phyloP scores from a whole-genome alignment of 1,284 basidiomycete genomes.

The Puccinia horiana region DNA sequence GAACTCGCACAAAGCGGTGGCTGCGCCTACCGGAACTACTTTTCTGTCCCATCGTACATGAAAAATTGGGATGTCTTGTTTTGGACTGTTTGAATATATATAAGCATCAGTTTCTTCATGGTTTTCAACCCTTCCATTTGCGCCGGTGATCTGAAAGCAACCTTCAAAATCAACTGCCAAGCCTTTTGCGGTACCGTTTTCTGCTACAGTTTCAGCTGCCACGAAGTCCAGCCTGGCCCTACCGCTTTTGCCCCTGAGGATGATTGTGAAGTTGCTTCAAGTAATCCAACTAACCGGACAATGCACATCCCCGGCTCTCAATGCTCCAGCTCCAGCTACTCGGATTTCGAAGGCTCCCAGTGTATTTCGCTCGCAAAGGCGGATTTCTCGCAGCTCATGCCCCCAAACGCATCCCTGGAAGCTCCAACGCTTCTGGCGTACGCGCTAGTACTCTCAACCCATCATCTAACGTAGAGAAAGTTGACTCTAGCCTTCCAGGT shows the following conservation, averaged over 20 bases:
- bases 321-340: constrained; percentile 17
- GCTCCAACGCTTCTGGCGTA: neutral
- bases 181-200: constrained; percentile 45
- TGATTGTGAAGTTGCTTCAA: constrained; percentile 16
- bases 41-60: too few species aligned
- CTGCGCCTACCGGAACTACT: too few species aligned
- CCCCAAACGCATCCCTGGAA: constrained; percentile 45
- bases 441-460: neutral
- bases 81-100: constrained; percentile 24
- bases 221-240: constrained; percentile 26
- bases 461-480: constrained; percentile 29
- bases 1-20: constrained; percentile 52
- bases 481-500: constrained; percentile 49
- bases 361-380: constrained; percentile 48
- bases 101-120: constrained; percentile 48
- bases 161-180: constrained; percentile 36
- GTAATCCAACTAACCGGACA: constrained; percentile 13
- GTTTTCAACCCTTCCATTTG: constrained; percentile 50
- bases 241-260: constrained; percentile 43
- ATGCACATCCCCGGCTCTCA: constrained; percentile 49
- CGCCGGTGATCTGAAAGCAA: constrained; percentile 48
- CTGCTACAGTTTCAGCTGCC: constrained; percentile 7
- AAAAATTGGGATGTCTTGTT: too few species aligned
- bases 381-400: constrained; percentile 49
- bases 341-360: constrained; percentile 38